Percentiles rank a stretch among this genome's conserved stretches.
These are phyloP conservation scores for Wickerhamomyces mucosus DNA, from an alignment of 805 yeast species.

Conservation along the genomic window DNA sequence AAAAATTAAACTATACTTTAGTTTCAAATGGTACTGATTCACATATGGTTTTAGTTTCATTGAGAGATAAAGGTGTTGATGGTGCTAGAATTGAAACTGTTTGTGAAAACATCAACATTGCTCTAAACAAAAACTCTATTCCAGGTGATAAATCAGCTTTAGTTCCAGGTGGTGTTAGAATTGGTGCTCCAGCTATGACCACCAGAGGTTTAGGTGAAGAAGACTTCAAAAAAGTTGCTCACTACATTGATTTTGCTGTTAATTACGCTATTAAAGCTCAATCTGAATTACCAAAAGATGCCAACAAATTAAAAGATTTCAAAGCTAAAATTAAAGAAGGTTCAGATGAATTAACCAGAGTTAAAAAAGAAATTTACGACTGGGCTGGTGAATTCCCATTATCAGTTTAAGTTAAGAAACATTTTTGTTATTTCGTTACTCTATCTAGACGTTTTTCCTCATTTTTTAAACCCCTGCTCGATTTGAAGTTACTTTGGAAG, in stretches of 20 bases:
- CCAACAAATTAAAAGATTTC: slow-evolving; percentile 94
- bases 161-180: slow-evolving; percentile 92
- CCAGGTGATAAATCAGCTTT: slow-evolving; percentile 96
- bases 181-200: slow-evolving; percentile 98
- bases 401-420: slow-evolving; percentile 36
- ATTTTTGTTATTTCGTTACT: too few relatives aligned
- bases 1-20: slow-evolving; percentile 53
- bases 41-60: slow-evolving; percentile 79
- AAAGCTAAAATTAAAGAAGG: slow-evolving; percentile 71
- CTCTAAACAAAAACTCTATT: slow-evolving; percentile 91
- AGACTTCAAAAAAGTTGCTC: slow-evolving; percentile 74
- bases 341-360: slow-evolving; percentile 52
- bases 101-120: slow-evolving; percentile 83
- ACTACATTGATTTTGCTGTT: slow-evolving; percentile 75
- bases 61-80: slow-evolving; percentile 69
- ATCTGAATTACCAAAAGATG: slow-evolving; percentile 75
- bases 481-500: too few relatives aligned
- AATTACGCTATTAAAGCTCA: slow-evolving; percentile 69
- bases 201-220: slow-evolving; percentile 90
- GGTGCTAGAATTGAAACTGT: slow-evolving; percentile 95
- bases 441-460: too few relatives aligned
- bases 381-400: slow-evolving; percentile 91
- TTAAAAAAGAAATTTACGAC: slow-evolving; percentile 69
- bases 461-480: too few relatives aligned
- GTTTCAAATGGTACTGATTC: slow-evolving; percentile 95